Evolutionary conservation across 1,284 basidiomycete species (phyloP).

Genomic region (Trametes sp.): DNA sequence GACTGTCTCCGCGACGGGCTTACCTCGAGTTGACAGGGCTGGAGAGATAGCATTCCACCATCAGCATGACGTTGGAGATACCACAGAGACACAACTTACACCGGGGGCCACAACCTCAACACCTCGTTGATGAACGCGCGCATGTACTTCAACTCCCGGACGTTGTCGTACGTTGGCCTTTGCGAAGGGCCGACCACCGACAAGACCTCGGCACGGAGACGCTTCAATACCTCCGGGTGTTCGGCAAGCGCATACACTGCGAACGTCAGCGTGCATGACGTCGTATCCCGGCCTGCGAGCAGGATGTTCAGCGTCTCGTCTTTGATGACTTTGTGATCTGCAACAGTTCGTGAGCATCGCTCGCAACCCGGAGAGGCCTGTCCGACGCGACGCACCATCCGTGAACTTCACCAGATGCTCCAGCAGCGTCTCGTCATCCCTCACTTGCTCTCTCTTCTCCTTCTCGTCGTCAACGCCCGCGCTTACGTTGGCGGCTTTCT

Average conservation of each 20-base stretch:
- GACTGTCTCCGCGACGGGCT: background rate
- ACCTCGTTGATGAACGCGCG: slow-evolving; percentile 59
- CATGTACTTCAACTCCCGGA: slow-evolving; percentile 50
- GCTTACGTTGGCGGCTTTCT: slow-evolving; percentile 34
- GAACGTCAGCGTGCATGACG: slow-evolving; percentile 47
- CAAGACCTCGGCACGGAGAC: slow-evolving; percentile 49
- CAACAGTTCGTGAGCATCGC: too few species aligned
- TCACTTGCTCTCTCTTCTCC: slow-evolving; percentile 37
- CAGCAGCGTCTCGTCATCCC: slow-evolving; percentile 54
- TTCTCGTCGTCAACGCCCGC: slow-evolving; percentile 15
- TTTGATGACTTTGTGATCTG: slow-evolving; percentile 41
- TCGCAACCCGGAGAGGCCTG: too few species aligned
- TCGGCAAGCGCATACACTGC: slow-evolving; percentile 48
- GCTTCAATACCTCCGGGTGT: slow-evolving; percentile 44
- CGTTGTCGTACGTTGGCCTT: slow-evolving; percentile 47
- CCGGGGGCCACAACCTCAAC: slow-evolving; percentile 65
- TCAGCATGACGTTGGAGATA: slow-evolving; percentile 6
- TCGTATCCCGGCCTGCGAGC: slow-evolving; percentile 49
- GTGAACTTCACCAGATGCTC: slow-evolving; percentile 60
- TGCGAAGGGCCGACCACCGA: slow-evolving; percentile 39
- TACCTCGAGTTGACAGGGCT: slow-evolving; percentile 20
- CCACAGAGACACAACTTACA: slow-evolving; percentile 42
- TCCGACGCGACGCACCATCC: slow-evolving; percentile 44
- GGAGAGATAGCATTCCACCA: background rate
- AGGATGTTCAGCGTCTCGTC: slow-evolving; percentile 49